Evolutionary conservation across 208 protist genomes (phyloP).

Genomic region (Trichomonas tenax): DNA sequence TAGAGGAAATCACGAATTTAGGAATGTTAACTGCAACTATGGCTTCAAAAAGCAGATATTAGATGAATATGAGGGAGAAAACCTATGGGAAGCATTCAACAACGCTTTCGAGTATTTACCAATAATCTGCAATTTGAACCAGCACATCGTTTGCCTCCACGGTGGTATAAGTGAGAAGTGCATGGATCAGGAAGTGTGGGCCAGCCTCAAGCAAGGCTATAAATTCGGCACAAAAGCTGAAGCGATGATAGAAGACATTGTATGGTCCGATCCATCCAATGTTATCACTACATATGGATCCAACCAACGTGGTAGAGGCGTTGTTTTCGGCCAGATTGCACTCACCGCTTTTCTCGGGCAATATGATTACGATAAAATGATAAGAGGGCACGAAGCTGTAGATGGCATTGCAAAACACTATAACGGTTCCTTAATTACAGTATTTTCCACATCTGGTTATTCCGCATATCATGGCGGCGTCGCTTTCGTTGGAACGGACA

Average conservation of each 20-base stretch:
- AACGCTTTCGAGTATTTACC: slow-evolving; percentile 61
- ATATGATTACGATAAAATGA: background rate
- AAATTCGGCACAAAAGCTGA: slow-evolving; percentile 65
- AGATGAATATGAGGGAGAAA: slow-evolving; percentile 45
- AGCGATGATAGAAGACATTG: slow-evolving; percentile 33
- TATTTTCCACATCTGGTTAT: background rate
- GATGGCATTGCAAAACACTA: background rate
- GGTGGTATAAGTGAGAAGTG: slow-evolving; percentile 43
- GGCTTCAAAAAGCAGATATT: slow-evolving; percentile 33
- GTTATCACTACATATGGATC: background rate
- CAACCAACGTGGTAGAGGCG: background rate
- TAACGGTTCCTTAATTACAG: background rate
- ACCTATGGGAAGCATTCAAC: slow-evolving; percentile 54
- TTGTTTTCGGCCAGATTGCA: background rate
- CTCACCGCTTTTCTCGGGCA: background rate
- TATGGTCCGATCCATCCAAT: slow-evolving; percentile 37
- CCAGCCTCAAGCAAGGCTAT: slow-evolving; percentile 55
- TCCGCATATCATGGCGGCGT: background rate
- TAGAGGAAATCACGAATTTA: slow-evolving; percentile 89
- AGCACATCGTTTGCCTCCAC: slow-evolving; percentile 41
- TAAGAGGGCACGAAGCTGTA: background rate
- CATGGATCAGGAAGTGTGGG: slow-evolving; percentile 47
- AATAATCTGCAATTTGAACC: slow-evolving; percentile 47
- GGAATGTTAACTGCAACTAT: slow-evolving; percentile 74
- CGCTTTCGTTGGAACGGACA: background rate